Evolutionary conservation across 2,329 filamentous ascomycete genomes (phyloP).

Genomic region (Aspergillus spinulosporus): DNA sequence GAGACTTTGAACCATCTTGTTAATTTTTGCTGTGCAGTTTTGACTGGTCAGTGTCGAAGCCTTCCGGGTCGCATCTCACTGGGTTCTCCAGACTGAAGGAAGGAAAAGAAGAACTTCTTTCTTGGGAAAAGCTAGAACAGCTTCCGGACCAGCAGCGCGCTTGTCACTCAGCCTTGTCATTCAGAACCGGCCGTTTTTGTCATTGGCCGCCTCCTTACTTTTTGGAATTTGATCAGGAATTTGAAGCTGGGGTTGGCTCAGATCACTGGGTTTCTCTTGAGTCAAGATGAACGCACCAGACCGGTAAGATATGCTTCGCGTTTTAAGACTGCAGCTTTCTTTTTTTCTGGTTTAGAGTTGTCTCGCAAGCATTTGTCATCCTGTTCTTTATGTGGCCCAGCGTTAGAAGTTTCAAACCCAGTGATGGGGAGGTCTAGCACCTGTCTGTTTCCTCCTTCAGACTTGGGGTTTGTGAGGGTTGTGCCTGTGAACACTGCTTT

Average conservation of each 20-base stretch:
- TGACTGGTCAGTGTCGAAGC: not conserved
- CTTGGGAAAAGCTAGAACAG: not conserved
- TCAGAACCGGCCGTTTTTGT: not conserved
- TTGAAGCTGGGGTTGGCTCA: not conserved
- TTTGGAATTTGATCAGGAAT: not conserved
- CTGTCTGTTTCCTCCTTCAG: not conserved
- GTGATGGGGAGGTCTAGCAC: no score
- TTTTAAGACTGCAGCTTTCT: not conserved
- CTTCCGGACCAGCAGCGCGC: not conserved
- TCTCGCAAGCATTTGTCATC: not conserved
- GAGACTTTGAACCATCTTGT: no score
- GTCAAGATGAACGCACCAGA: conserved; percentile 51
- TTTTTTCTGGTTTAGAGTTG: not conserved
- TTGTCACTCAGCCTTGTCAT: not conserved
- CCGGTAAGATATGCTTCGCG: conserved; percentile 36
- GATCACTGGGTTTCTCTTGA: not conserved
- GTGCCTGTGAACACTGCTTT: no score
- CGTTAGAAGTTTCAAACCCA: no score
- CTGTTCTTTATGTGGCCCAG: not conserved
- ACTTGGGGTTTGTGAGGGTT: no score
- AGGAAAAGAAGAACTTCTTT: not conserved
- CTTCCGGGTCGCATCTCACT: not conserved
- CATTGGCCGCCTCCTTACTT: conserved; percentile 1
- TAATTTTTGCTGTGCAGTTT: not conserved
- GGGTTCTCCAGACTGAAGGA: not conserved